Base-by-base conservation (phyloP, 1,284 basidiomycete genomes). In the Athelia psychrophila region DNA sequence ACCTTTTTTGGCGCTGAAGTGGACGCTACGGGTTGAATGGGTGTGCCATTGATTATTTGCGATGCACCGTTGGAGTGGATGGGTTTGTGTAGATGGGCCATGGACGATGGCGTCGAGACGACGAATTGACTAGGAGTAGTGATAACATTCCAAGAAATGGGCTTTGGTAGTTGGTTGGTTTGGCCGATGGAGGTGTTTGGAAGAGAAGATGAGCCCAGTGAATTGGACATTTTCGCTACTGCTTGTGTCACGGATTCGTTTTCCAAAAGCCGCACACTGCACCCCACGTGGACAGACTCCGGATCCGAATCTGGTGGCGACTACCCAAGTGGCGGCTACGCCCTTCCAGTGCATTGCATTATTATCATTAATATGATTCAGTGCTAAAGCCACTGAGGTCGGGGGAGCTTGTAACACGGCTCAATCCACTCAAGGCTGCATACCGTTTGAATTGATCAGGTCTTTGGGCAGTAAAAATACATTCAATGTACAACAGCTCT, bases 221-320 rank as follows among this genome's bases (percentile, higher is more conserved):
- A 64, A 64, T 68, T 78, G 70, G 79, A 81, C 83, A 86, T 85
- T 74, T n/a, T 30, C 75, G 70, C 73, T 72, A 68, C 68, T 64
- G 59, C 81, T 77, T 81, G 75, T 76, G 27, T n/a, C n/a, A n/a
- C n/a, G 27, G 27, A 30, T 30, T 30, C 70, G 62, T 74, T 73
- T 72, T 82, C 78, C 71, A 69, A 66, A 64, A 53, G 56, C 53
- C 27, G 27, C 27, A 30, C 27, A 6, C 27, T 13, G 27, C 13
- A n/a, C 27, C 27, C 27, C 6, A 30, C 13, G 13, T 30, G 13
- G 13, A 30, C 13, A 30, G 27, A 30, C 27, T 5, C 27, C 27
- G 27, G 13, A 30, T 30, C 27, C n/a, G n/a, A n/a, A n/a, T n/a
- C 13, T 30, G 27, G 27, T 30, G 27, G 27, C 27, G 13, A 30